Conservation (phyloP, 2,329 filamentous ascomycete species). For the Xylariaceae sp. region DNA sequence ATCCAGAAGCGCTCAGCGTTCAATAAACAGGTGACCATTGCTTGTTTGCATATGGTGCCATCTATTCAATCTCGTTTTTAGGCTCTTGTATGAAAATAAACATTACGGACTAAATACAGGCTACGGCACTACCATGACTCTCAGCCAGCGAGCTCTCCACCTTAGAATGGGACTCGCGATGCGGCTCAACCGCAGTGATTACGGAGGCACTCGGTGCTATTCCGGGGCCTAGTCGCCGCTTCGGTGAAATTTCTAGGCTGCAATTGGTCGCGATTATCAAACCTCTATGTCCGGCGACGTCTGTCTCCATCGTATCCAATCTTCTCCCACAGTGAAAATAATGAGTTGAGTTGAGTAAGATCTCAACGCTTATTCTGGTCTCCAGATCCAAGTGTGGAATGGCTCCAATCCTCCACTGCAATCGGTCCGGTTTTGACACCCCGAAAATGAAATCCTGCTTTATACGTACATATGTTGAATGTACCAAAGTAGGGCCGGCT, state of each 20-base stretch:
- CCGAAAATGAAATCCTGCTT: background rate
- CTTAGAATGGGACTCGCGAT: slow-evolving; percentile 22
- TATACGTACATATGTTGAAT: background rate
- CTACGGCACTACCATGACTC: no score
- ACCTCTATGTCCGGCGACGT: slow-evolving; percentile 8
- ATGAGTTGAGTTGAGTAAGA: slow-evolving; percentile 8
- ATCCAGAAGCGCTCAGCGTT: no score
- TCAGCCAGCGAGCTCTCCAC: no score
- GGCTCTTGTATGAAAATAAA: no score
- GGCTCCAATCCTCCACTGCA: slow-evolving; percentile 14
- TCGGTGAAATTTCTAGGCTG: slow-evolving; percentile 7
- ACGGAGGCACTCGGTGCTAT: slow-evolving; percentile 26
- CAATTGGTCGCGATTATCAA: slow-evolving; percentile 15
- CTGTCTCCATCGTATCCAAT: slow-evolving; percentile 8
- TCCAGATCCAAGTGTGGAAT: background rate
- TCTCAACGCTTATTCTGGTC: slow-evolving; percentile 4
- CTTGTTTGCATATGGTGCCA: no score
- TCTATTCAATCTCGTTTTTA: no score
- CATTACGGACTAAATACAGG: no score
- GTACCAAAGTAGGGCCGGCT: background rate
- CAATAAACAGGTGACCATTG: no score
- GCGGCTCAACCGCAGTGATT: slow-evolving; percentile 24
- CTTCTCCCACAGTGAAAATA: background rate
- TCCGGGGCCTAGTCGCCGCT: slow-evolving; percentile 24
- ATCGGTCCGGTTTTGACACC: slow-evolving; percentile 25